A percentile compares a stretch with the other conserved stretches of the same genome.
phyloP scores from a whole-genome alignment of 2,329 filamentous ascomycete species.

The Epicoccum nigrum region DNA sequence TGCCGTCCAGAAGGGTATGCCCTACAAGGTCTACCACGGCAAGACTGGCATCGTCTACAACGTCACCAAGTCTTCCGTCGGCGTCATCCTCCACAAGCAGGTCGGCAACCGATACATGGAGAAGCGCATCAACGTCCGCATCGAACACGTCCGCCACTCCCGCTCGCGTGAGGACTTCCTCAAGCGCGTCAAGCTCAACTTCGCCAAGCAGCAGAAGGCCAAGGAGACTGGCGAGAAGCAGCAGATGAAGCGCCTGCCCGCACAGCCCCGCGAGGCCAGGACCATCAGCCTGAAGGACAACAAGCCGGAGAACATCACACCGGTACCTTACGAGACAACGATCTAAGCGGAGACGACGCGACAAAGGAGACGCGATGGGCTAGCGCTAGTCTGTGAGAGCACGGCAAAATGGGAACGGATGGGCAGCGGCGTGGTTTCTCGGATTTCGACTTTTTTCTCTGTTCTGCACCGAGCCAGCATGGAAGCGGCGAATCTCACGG shows the following conservation, averaged over 20 bases:
- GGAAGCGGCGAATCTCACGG: conserved; percentile 45
- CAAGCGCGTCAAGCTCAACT: conserved; percentile 94
- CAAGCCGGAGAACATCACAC: conserved; percentile 87
- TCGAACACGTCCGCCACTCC: conserved; percentile 95
- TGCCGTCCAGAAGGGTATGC: conserved; percentile 69
- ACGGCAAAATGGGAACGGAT: conserved; percentile 46
- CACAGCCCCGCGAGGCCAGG: conserved; percentile 77
- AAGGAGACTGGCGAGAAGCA: conserved; percentile 87
- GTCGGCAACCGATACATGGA: conserved; percentile 99
- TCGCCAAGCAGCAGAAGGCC: conserved; percentile 87
- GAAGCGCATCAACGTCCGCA: conserved; percentile 99
- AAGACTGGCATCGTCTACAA: conserved; percentile 97
- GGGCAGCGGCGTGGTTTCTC: conserved; percentile 49
- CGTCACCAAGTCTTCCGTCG: conserved; percentile 96
- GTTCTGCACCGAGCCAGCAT: conserved; percentile 49
- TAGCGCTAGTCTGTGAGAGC: conserved; percentile 31
- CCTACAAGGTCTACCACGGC: conserved; percentile 99
- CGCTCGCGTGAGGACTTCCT: conserved; percentile 97
- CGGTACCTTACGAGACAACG: conserved; percentile 96
- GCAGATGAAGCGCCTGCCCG: conserved; percentile 90
- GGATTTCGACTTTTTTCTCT: conserved; percentile 47
- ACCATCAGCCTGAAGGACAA: conserved; percentile 82
- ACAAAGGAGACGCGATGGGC: conserved; percentile 30
- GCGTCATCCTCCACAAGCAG: conserved; percentile 96
- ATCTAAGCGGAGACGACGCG: conserved; percentile 84